Conservation (phyloP, 345 rosid species). For the Eucalyptus regnans region DNA sequence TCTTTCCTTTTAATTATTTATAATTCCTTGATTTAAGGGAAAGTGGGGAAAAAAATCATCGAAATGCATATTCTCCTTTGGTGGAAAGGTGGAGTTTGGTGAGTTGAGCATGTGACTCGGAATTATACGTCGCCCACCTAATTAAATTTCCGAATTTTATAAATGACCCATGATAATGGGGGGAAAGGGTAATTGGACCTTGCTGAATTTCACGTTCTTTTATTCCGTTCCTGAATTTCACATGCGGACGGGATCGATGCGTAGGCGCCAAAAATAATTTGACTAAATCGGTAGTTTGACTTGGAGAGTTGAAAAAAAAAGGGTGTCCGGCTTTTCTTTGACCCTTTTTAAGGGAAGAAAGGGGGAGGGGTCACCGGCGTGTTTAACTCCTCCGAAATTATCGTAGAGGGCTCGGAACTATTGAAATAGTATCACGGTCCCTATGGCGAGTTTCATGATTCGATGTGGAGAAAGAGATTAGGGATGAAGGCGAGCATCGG, state of each 20-base stretch:
- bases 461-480: neutral
- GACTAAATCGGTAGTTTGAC: neutral
- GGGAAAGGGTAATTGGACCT: neutral
- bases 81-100: neutral
- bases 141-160: neutral
- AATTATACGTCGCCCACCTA: neutral
- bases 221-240: neutral
- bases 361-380: neutral
- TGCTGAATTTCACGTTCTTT: neutral
- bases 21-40: neutral
- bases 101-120: neutral
- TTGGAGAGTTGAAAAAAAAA: neutral
- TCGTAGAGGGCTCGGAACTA: neutral
- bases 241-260: neutral
- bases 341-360: neutral
- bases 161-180: neutral
- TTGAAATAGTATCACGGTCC: neutral
- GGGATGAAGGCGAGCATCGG: neutral
- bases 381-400: neutral
- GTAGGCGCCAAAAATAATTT: neutral
- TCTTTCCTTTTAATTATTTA: neutral
- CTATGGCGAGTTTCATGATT: rapidly evolving
- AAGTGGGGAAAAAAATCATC: neutral
- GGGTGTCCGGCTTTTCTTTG: neutral
- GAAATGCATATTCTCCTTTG: neutral